Evolutionary conservation across 768 basidiomycete genomes (phyloP), one percentile per base, ranked within the genome.

Genomic region (Cystobasidium onofrii): DNA sequence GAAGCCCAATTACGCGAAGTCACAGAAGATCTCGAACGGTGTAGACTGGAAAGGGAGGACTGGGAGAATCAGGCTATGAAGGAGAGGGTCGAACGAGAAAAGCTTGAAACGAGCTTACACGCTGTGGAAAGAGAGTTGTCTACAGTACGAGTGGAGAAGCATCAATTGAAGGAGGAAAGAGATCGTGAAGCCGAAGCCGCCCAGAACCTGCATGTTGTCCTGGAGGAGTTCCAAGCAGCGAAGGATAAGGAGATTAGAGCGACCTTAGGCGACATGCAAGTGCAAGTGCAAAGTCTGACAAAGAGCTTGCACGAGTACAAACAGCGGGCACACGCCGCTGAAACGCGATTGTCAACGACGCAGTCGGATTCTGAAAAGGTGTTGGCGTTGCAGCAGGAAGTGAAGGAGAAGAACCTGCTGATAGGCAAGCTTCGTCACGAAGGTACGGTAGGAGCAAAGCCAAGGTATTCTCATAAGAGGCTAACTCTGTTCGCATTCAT

Each of bases 381-480:
- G 3, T 85, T 86, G 52, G 86, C 88, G 55, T 83, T 98, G 1
- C 90, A 94, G 80, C 89, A 89, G 80, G 92, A 98, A 78, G 84
- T 96, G 61, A 96, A 92, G 81, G 95, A 98, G 81, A 98, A 99
- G 85, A 89, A 88, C 72, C 82, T 91, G n/a, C 84, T 96, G 15
- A 90, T 96, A n/a, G 90, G 89, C 60, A 98, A 98, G 81, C 84
- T 97, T 73, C 86, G 94, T 60, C 95, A 98, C 78, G 95, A 99
- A 86, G 87, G 94, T 93, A 75, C 39, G 83, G 80, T 44, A 18
- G 4, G 10, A n/a, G 0, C n/a, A 55, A 63, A 33, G 39, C 57
- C 54, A 54, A 6, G n/a, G n/a, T 7, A n/a, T 29, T n/a, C n/a
- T n/a, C 52, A n/a, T n/a, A n/a, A n/a, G n/a, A 55, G 54, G 23